phyloP scores from a whole-genome alignment of 345 rosid genomes.

The Salix suchowensis region DNA sequence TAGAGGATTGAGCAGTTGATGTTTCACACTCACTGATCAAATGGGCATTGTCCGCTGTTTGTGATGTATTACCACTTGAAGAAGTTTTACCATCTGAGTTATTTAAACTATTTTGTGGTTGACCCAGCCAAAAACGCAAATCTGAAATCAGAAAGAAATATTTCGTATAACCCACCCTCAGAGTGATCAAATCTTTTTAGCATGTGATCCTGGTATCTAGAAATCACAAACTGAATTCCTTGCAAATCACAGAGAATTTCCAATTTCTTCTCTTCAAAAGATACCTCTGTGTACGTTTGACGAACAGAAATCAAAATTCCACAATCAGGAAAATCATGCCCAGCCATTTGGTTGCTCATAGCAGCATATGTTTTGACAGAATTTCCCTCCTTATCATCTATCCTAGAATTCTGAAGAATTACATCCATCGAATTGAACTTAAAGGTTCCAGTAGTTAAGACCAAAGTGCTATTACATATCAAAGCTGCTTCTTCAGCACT shows the following conservation, averaged over 20 bases:
- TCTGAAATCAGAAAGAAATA: constrained; percentile 52
- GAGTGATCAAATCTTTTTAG: constrained; percentile 44
- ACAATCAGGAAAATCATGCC: constrained; percentile 28
- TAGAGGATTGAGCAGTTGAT: constrained; percentile 32
- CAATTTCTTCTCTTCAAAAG: constrained; percentile 49
- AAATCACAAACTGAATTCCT: constrained; percentile 43
- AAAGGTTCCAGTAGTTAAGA: constrained; percentile 45
- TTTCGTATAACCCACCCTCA: constrained; percentile 52
- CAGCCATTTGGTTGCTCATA: constrained; percentile 24
- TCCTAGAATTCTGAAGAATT: constrained; percentile 51
- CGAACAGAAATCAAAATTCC: constrained; percentile 60
- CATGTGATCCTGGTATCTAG: constrained; percentile 41
- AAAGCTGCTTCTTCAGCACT: constrained; percentile 28
- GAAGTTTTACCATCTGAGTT: constrained; percentile 28
- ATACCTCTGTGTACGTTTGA: constrained; percentile 37
- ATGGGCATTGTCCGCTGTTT: constrained; percentile 22
- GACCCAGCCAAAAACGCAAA: constrained; percentile 43
- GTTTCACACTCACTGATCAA: constrained; percentile 30
- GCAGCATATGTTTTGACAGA: constrained; percentile 31
- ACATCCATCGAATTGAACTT: constrained; percentile 52
- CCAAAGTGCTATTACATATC: constrained; percentile 26
- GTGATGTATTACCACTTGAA: constrained; percentile 13
- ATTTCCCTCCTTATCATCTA: constrained; percentile 26
- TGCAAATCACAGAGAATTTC: constrained; percentile 39
- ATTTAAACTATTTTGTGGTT: constrained; percentile 27